These are phyloP conservation scores for Magnolia kwangsiensis DNA, from an alignment of 164 flowering plant genomes.

Conservation along the genomic window DNA sequence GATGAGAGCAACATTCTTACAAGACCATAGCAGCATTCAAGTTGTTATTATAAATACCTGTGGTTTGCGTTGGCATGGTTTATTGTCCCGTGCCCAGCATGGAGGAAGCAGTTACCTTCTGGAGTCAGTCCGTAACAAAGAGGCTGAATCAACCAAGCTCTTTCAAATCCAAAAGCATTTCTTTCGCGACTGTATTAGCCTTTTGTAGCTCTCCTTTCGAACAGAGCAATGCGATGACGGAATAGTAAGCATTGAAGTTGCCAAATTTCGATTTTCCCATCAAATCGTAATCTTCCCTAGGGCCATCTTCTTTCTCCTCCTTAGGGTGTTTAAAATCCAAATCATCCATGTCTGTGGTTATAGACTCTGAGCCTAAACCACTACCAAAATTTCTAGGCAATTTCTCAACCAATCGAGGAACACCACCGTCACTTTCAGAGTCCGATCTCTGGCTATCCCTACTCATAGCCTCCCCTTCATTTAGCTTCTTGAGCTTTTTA, in stretches of 20 bases:
- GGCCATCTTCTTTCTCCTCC: constrained; percentile 11
- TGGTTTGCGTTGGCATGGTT: too few species aligned
- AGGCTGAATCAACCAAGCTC: constrained; percentile 5
- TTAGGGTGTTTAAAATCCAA: background rate
- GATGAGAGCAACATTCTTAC: too few species aligned
- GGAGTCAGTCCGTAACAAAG: background rate
- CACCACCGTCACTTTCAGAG: background rate
- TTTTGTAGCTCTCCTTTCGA: constrained; percentile 46
- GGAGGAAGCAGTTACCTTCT: background rate
- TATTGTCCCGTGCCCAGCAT: background rate
- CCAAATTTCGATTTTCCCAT: constrained; percentile 9
- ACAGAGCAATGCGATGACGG: constrained; percentile 50
- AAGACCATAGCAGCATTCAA: too few species aligned
- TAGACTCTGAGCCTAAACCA: background rate
- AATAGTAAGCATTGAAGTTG: constrained; percentile 48
- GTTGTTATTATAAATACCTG: background rate
- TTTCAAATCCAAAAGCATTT: constrained; percentile 28
- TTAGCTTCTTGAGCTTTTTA: constrained; percentile 10
- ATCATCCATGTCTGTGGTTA: background rate
- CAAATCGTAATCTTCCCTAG: constrained; percentile 2
- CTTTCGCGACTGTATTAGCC: constrained; percentile 50
- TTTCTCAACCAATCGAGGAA: background rate
- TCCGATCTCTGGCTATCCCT: constrained; percentile 15
- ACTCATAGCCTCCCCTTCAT: constrained; percentile 10
- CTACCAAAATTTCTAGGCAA: background rate